These are phyloP conservation scores for Paracorniculantispora psalliotae DNA, from an alignment of 2,329 filamentous ascomycete species.

Conservation along the genomic window DNA sequence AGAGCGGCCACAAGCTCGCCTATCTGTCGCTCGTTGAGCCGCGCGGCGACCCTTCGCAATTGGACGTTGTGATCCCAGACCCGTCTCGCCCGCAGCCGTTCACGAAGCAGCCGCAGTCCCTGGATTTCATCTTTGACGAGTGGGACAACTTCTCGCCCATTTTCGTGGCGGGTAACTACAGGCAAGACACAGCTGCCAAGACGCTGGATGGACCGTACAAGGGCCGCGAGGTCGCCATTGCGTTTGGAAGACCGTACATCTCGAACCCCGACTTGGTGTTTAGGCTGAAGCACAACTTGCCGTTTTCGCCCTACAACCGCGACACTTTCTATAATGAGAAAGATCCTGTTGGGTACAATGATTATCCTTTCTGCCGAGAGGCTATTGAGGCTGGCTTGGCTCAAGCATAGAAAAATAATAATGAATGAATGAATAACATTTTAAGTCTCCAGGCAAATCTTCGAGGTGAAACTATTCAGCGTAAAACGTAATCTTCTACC, in stretches of 20 bases:
- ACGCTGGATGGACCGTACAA: slow-evolving; percentile 22
- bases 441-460: too few species aligned
- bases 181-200: slow-evolving; percentile 20
- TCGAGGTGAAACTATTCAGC: neutral
- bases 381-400: neutral
- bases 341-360: slow-evolving; percentile 24
- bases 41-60: slow-evolving; percentile 30
- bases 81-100: slow-evolving; percentile 11
- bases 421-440: neutral
- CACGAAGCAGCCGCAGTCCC: neutral
- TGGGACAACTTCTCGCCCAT: slow-evolving; percentile 30
- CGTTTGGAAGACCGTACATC: slow-evolving; percentile 31
- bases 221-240: slow-evolving; percentile 24
- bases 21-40: slow-evolving; percentile 34
- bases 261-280: slow-evolving; percentile 34
- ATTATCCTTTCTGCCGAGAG: slow-evolving; percentile 25
- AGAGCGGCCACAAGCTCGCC: slow-evolving; percentile 25
- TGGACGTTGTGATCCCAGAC: slow-evolving; percentile 24
- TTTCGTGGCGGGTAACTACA: slow-evolving; percentile 28
- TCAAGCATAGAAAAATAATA: neutral
- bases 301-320: slow-evolving; percentile 33
- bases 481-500: neutral
- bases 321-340: slow-evolving; percentile 33
- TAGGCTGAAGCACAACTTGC: slow-evolving; percentile 32
- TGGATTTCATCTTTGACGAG: slow-evolving; percentile 28